These are phyloP conservation scores for Gautieria morchelliformis DNA, from an alignment of 768 basidiomycete species.

Conservation along the genomic window DNA sequence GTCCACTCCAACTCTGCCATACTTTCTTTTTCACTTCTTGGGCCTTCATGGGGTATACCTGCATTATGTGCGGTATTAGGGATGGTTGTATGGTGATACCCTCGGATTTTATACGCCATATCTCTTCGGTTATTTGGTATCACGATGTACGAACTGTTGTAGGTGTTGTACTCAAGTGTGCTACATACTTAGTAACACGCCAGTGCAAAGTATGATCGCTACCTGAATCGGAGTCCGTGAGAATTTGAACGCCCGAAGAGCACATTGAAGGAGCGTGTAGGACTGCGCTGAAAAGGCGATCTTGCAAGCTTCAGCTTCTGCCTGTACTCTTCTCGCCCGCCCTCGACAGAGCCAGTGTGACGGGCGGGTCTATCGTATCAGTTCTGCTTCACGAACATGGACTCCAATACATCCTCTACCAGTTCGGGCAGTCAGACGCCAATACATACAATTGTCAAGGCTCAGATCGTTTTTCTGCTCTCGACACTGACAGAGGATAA, in stretches of 20 bases:
- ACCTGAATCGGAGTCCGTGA: neutral
- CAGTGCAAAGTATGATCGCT: too few species aligned
- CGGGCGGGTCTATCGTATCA: conserved; percentile 1
- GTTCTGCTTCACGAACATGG: neutral
- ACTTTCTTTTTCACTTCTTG: neutral
- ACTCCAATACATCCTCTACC: conserved; percentile 7
- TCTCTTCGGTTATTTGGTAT: too few species aligned
- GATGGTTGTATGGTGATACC: too few species aligned
- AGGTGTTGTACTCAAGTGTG: neutral
- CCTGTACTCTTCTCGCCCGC: neutral
- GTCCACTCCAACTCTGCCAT: neutral
- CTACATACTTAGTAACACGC: too few species aligned
- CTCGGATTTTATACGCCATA: too few species aligned
- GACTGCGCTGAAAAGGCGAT: neutral
- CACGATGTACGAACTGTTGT: neutral
- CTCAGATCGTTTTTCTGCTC: conserved; percentile 95
- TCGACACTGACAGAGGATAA: conserved; percentile 96
- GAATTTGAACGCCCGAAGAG: neutral
- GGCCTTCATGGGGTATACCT: neutral
- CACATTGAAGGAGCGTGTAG: neutral
- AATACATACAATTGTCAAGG: conserved; percentile 87
- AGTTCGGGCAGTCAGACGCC: conserved; percentile 8
- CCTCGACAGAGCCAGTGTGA: neutral
- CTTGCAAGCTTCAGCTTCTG: neutral
- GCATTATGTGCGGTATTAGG: neutral